phyloP scores from a whole-genome alignment of 768 basidiomycete species.

The Lactarius indigo region DNA sequence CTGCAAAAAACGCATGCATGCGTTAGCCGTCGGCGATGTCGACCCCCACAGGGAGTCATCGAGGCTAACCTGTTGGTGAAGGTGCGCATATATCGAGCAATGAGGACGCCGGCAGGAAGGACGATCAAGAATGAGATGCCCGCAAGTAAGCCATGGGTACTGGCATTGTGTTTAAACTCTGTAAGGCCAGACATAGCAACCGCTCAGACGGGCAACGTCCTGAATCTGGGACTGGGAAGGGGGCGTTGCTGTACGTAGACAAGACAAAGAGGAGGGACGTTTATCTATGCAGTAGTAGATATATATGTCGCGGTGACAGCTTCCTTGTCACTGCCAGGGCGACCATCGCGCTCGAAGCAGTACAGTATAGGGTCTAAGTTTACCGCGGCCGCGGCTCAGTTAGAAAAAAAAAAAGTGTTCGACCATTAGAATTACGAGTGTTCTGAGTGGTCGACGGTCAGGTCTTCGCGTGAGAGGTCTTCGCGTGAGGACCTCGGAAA shows the following conservation, averaged over 20 bases:
- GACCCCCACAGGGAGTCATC: not conserved
- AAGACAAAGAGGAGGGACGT: not conserved
- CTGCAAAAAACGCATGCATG: not conserved
- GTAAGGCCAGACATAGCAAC: not conserved
- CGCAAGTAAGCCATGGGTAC: slow-evolving; percentile 3
- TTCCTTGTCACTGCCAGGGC: not conserved
- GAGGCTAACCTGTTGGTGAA: slow-evolving; percentile 12
- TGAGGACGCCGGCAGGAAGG: not conserved
- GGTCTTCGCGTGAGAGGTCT: too few relatives aligned
- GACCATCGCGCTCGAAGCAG: not conserved
- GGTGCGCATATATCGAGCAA: slow-evolving; percentile 16
- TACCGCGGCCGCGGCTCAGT: not conserved
- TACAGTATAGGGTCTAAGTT: not conserved
- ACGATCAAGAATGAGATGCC: slow-evolving; percentile 12
- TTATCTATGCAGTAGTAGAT: not conserved
- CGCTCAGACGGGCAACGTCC: not conserved
- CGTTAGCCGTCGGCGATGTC: not conserved
- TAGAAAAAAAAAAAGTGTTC: not conserved
- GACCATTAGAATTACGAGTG: not conserved
- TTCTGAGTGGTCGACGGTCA: too few relatives aligned
- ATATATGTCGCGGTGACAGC: not conserved
- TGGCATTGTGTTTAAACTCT: not conserved
- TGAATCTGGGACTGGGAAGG: not conserved
- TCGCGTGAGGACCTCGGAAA: too few relatives aligned
- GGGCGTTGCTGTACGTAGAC: not conserved